phyloP scores from a whole-genome alignment of 305 asterid species.

The Fraxinus baroniana region DNA sequence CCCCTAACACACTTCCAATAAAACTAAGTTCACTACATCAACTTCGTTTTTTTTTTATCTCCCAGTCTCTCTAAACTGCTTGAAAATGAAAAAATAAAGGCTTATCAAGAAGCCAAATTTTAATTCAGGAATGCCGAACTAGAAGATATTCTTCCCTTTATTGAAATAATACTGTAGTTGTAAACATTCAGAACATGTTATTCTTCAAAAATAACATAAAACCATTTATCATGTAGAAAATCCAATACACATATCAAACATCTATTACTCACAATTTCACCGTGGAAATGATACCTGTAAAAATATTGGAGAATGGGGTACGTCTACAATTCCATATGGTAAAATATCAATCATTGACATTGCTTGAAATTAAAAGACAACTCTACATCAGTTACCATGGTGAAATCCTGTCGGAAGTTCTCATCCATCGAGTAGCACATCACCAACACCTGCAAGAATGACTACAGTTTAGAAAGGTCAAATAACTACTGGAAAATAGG shows the following conservation, averaged over 20 bases:
- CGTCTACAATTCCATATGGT: background rate
- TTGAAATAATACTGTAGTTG: background rate
- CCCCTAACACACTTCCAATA: background rate
- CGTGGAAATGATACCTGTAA: background rate
- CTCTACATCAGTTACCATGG: background rate
- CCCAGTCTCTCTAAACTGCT: background rate
- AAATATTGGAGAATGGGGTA: background rate
- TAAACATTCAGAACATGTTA: background rate
- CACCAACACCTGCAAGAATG: constrained; percentile 3
- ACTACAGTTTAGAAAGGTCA: background rate
- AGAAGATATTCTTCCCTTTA: background rate
- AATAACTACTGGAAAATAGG: background rate
- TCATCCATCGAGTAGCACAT: background rate
- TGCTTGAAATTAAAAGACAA: background rate
- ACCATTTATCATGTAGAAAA: background rate
- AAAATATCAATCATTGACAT: background rate
- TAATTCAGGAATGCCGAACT: background rate
- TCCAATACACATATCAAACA: background rate
- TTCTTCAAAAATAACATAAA: background rate
- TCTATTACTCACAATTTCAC: background rate
- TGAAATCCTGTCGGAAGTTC: background rate
- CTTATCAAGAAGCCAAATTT: background rate
- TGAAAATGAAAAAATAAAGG: background rate
- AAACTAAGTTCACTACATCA: background rate
- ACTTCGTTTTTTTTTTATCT: background rate